A percentile compares a stretch with the other conserved stretches of the same genome.
phyloP scores from a whole-genome alignment of 2,329 filamentous ascomycete genomes.

The Botryotinia calthae region DNA sequence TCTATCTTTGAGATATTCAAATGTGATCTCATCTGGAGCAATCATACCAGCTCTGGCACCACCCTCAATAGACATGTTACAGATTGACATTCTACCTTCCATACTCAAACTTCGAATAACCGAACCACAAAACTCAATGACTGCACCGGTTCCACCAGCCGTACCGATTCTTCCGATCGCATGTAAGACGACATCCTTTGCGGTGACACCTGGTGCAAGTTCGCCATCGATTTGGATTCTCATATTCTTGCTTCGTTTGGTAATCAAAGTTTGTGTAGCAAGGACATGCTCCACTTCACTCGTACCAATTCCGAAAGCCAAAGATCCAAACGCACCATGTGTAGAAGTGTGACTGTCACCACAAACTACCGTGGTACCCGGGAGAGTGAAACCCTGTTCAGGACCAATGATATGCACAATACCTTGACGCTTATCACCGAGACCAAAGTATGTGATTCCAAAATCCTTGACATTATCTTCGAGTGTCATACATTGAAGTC shows the following conservation, averaged over 20 bases:
- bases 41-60: conserved; percentile 96
- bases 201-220: conserved; percentile 85
- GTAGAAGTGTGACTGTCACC: conserved; percentile 98
- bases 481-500: conserved; percentile 89
- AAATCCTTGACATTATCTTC: conserved; percentile 98
- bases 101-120: conserved; percentile 88
- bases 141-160: conserved; percentile 87
- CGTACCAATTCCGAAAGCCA: conserved; percentile 96
- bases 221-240: conserved; percentile 91
- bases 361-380: conserved; percentile 94
- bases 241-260: conserved; percentile 98
- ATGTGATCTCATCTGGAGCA: conserved; percentile 89
- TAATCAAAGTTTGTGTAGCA: conserved; percentile 92
- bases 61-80: conserved; percentile 98
- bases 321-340: conserved; percentile 90
- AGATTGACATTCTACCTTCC: conserved; percentile 98
- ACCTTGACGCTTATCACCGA: conserved; percentile 93
- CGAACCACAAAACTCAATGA: conserved; percentile 97
- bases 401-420: conserved; percentile 98
- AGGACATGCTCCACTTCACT: conserved; percentile 98
- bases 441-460: conserved; percentile 93
- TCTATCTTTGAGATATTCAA: conserved; percentile 89
- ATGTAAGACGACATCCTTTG: conserved; percentile 92
- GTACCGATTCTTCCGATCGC: conserved; percentile 93
- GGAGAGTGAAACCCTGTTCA: conserved; percentile 97